Evolutionary conservation across 2,329 filamentous ascomycete species (phyloP).

Genomic region (Monosporascus sp.): DNA sequence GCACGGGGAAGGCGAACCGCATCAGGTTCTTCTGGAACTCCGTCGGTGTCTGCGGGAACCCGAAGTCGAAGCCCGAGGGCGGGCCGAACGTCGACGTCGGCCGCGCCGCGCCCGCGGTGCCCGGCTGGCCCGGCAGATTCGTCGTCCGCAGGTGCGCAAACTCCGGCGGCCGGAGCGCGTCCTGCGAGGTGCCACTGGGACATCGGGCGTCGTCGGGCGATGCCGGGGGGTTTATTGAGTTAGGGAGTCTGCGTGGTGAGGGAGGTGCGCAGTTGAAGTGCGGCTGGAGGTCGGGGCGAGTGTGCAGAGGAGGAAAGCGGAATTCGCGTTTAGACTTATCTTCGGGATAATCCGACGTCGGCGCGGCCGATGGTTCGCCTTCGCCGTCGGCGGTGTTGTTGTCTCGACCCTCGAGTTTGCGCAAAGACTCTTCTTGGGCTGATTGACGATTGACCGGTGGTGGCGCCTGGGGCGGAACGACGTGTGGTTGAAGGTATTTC

Average conservation of each 20-base stretch:
- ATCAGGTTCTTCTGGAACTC: conserved; percentile 86
- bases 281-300: conserved; percentile 41
- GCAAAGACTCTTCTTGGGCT: conserved; percentile 41
- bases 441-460: conserved; percentile 26
- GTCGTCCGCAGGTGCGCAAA: conserved; percentile 51
- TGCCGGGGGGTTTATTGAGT: conserved; percentile 9
- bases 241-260: conserved; percentile 33
- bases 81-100: conserved; percentile 55
- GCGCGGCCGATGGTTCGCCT: conserved; percentile 7
- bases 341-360: conserved; percentile 23
- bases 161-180: conserved; percentile 41
- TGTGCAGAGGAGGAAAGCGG: conserved; percentile 52
- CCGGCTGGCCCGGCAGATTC: conserved; percentile 28
- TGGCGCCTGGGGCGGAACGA: conserved; percentile 30
- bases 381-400: conserved; percentile 37
- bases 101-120: conserved; percentile 25
- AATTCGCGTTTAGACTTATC: conserved; percentile 40
- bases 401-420: conserved; percentile 43
- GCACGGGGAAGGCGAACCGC: conserved; percentile 78
- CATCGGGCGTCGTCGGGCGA: conserved; percentile 6
- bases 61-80: conserved; percentile 66
- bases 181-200: not conserved
- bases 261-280: conserved; percentile 56
- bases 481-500: conserved; percentile 56
- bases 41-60: conserved; percentile 78